Percentiles rank a stretch among this genome's conserved stretches.
Conservation (phyloP, 768 basidiomycete genomes). For the Lentinula boryana region DNA sequence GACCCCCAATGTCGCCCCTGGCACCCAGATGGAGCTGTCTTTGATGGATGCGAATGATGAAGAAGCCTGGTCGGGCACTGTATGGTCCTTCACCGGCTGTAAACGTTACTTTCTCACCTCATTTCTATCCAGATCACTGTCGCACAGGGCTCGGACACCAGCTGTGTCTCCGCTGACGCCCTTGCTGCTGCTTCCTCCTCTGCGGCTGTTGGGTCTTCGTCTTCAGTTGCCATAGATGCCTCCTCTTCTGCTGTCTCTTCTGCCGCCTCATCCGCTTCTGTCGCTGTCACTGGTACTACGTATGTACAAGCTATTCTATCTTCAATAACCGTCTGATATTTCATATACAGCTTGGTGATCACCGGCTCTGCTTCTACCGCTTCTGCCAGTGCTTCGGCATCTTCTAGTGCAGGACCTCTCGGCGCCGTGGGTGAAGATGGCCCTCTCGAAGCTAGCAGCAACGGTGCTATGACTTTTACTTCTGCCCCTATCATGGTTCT, state of each 20-base stretch:
- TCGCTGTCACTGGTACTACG: conserved; percentile 8
- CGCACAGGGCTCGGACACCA: conserved; percentile 25
- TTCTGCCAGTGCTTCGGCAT: conserved; percentile 7
- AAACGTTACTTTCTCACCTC: conserved; percentile 8
- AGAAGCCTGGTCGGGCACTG: conserved; percentile 63
- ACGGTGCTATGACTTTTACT: conserved; percentile 32
- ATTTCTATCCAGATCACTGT: conserved; percentile 30
- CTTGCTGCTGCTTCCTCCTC: conserved; percentile 19
- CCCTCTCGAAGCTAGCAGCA: conserved; percentile 34
- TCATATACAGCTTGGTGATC: conserved; percentile 14
- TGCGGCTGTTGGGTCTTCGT: conserved; percentile 17
- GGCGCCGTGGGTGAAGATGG: conserved; percentile 26
- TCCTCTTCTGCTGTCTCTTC: conserved; percentile 9
- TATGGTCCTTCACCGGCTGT: conserved; percentile 25
- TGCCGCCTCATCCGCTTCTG: not conserved
- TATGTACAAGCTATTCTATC: conserved; percentile 8
- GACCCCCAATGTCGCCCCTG: conserved; percentile 39
- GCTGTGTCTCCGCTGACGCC: conserved; percentile 3
- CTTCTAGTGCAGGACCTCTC: conserved; percentile 23
- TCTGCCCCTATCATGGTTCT: conserved; percentile 36
- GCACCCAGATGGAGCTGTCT: conserved; percentile 43
- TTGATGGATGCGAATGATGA: conserved; percentile 45
- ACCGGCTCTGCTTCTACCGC: conserved; percentile 12
- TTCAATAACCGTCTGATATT: not conserved
- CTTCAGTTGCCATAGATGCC: conserved; percentile 6